These are phyloP conservation scores for Barnettozyma pratensis DNA, from an alignment of 805 yeast species.

Conservation along the genomic window DNA sequence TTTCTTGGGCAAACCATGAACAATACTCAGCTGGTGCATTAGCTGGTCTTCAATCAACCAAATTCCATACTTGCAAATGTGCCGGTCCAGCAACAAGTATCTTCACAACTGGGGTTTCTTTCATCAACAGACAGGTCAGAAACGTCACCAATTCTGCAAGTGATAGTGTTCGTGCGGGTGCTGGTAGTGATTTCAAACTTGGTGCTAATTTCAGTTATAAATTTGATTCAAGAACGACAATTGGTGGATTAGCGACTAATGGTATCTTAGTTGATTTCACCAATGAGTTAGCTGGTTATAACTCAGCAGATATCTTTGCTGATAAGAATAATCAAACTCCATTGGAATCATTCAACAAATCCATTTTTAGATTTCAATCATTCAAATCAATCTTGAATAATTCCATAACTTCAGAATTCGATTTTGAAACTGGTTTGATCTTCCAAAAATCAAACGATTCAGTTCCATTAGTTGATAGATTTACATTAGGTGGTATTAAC, in stretches of 20 bases:
- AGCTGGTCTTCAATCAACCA: constrained; percentile 44
- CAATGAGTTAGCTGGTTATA: constrained; percentile 37
- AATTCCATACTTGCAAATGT: constrained; percentile 13
- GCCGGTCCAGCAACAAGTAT: constrained; percentile 17
- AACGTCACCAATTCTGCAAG: constrained; percentile 50
- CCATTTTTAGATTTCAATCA: constrained; percentile 18
- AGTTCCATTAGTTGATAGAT: constrained; percentile 64
- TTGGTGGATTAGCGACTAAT: constrained; percentile 37
- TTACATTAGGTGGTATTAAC: constrained; percentile 65
- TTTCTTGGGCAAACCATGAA: constrained; percentile 45
- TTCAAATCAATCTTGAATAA: constrained; percentile 39
- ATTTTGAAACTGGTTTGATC: constrained; percentile 48
- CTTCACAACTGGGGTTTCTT: constrained; percentile 51
- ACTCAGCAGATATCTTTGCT: constrained; percentile 27
- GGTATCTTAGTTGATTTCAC: constrained; percentile 39
- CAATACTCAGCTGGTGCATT: constrained; percentile 41
- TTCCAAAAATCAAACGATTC: constrained; percentile 26
- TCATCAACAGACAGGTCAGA: constrained; percentile 50
- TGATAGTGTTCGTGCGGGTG: constrained; percentile 46
- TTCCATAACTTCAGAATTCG: constrained; percentile 42
- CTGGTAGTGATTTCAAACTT: constrained; percentile 55
- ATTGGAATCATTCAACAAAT: constrained; percentile 21
- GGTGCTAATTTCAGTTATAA: constrained; percentile 37
- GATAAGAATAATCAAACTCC: constrained; percentile 26
- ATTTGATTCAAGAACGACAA: constrained; percentile 39